Evolutionary conservation across 1,139 yeast genomes (phyloP), one percentile per base, ranked within the genome.

Genomic region (Hyphopichia burtonii): DNA sequence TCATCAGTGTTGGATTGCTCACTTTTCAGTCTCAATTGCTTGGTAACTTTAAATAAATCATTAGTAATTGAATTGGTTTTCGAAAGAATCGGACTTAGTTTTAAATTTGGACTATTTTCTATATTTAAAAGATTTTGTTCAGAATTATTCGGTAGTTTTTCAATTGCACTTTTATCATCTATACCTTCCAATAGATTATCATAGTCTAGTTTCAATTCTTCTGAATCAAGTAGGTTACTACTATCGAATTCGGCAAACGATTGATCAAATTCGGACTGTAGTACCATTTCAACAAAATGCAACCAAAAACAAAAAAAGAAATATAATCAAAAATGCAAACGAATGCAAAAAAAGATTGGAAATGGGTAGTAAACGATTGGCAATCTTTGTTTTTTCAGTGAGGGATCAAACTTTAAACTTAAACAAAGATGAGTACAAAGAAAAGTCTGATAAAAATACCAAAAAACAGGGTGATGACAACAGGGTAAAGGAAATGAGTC

Each of bases 1-100:
- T 47, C 49, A 15, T 20, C 32, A 17, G 34, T 34, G 17, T 31
- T 23, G 7, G 15, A 22, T 9, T 12, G 15, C 4, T 17, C 20
- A 27, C 6, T 10, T 11, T 35, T 35, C 14, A 20, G 36, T 33
- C 63, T 52, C 36, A 59, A 43, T 39, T 56, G 58, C 39, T 63
- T 65, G 0, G 78, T 72, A 6, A 71, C 67, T 52, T 67, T 74
- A 47, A 72, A 72, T 31, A 72, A 53, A 38, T 69, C 75, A 45
- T 64, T 61, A 11, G 67, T 52, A 7, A 55, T 48, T 27, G 46
- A 44, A 41, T 56, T 56, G 4, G 51, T 45, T 3, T 41, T 44
- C n/a, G 38, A 34, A n/a, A 34, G 32, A 20, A 36, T 36, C 14
- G 35, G 36, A 19, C 47, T 45, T 33, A 58, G 58, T 12, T 39